Conservation (phyloP, 352 stramenopile genomes). For the Phytophthora capsici region DNA sequence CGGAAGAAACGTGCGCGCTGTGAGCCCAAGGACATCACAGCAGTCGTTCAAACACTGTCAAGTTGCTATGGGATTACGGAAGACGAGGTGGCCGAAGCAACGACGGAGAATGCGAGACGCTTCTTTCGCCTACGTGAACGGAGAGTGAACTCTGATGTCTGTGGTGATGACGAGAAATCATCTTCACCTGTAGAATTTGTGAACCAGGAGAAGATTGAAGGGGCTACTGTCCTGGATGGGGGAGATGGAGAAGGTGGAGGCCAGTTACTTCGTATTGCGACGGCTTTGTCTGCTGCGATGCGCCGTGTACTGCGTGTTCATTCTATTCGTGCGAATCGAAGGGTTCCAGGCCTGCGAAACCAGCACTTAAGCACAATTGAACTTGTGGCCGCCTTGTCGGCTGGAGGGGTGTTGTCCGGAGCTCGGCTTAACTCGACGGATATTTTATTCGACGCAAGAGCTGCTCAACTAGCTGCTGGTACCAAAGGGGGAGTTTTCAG, state of each 20-base stretch:
- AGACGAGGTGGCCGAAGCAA: constrained; percentile 48
- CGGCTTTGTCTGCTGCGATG: constrained; percentile 72
- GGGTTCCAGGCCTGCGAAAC: constrained; percentile 73
- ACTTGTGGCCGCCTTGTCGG: constrained; percentile 50
- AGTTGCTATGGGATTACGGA: constrained; percentile 45
- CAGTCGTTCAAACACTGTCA: constrained; percentile 66
- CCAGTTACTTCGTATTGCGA: constrained; percentile 88
- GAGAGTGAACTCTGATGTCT: background rate
- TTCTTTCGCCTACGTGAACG: constrained; percentile 57
- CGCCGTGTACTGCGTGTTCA: constrained; percentile 66
- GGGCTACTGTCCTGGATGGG: constrained; percentile 50
- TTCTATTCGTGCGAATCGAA: constrained; percentile 79
- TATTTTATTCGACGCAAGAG: constrained; percentile 43
- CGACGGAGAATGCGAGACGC: constrained; percentile 52
- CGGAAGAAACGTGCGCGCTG: constrained; percentile 47
- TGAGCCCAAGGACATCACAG: constrained; percentile 69
- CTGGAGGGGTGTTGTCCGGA: constrained; percentile 36
- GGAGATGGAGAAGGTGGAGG: constrained; percentile 86
- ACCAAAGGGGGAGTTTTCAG: constrained; percentile 17
- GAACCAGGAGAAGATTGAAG: constrained; percentile 24
- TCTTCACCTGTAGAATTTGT: background rate
- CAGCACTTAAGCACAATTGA: constrained; percentile 87
- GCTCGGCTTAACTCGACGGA: constrained; percentile 56
- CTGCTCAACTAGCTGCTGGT: constrained; percentile 11
- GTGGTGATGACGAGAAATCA: constrained; percentile 7